Percentiles rank a stretch among this genome's conserved stretches.
Conservation (phyloP, 2,329 filamentous ascomycete species). For the Hymenoscyphus salicellus region DNA sequence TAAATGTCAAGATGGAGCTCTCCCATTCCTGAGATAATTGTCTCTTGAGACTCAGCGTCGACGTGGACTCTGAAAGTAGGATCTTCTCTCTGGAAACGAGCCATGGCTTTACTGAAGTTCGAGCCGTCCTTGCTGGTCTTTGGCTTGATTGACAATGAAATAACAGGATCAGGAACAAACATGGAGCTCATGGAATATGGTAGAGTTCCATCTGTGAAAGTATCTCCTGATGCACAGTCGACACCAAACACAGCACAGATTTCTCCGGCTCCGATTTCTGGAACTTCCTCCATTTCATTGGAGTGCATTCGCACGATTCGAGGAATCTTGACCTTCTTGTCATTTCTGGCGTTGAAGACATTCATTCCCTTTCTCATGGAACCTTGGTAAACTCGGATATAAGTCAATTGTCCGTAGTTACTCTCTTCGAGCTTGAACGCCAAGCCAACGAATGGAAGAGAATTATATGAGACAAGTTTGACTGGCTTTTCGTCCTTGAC, state of each 20-base stretch:
- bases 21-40: constrained; percentile 97
- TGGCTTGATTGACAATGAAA: constrained; percentile 94
- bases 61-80: constrained; percentile 95
- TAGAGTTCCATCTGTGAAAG: constrained; percentile 89
- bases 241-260: constrained; percentile 98
- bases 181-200: constrained; percentile 97
- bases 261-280: constrained; percentile 89
- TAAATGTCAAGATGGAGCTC: constrained; percentile 97
- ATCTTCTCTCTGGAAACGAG: constrained; percentile 96
- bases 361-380: constrained; percentile 82
- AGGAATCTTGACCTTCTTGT: constrained; percentile 95
- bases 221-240: constrained; percentile 95
- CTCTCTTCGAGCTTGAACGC: constrained; percentile 99
- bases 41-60: constrained; percentile 89
- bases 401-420: constrained; percentile 96
- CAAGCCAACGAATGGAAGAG: constrained; percentile 87
- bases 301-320: constrained; percentile 99
- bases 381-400: constrained; percentile 97
- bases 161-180: constrained; percentile 97
- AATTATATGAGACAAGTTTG: constrained; percentile 88
- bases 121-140: constrained; percentile 88
- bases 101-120: constrained; percentile 98
- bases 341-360: constrained; percentile 88
- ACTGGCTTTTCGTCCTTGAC: constrained; percentile 74
- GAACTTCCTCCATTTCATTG: constrained; percentile 97